Conservation (phyloP, 352 stramenopile genomes). For the Phytophthora fragariae region DNA sequence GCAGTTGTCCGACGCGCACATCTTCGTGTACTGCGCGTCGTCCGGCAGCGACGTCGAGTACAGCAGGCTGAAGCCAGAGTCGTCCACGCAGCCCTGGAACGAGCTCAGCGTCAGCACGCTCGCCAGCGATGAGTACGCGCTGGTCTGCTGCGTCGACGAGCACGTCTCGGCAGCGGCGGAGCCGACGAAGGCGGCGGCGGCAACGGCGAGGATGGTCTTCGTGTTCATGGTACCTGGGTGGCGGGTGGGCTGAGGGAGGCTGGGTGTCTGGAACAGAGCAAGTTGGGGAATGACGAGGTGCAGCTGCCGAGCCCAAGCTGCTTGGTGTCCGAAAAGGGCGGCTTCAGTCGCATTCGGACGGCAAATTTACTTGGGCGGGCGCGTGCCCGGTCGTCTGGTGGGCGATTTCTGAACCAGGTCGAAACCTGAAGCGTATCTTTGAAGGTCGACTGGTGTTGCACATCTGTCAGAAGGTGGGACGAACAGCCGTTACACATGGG, state of each 20-base stretch:
- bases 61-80: conserved; percentile 42
- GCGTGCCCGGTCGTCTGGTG: background rate
- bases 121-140: too few species aligned
- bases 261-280: conserved; percentile 26
- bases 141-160: too few species aligned
- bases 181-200: conserved; percentile 31
- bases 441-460: conserved; percentile 7
- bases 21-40: conserved; percentile 36
- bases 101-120: too few species aligned
- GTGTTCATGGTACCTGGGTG: conserved; percentile 36
- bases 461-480: conserved; percentile 20
- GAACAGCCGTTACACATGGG: conserved; percentile 3
- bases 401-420: background rate
- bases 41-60: conserved; percentile 39
- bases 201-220: conserved; percentile 30
- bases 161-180: conserved; percentile 18
- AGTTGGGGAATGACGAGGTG: conserved; percentile 24
- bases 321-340: conserved; percentile 16
- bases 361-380: background rate
- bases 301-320: background rate
- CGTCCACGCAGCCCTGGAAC: background rate
- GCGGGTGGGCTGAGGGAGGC: background rate
- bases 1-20: conserved; percentile 43
- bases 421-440: conserved; percentile 1
- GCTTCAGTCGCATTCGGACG: background rate